Percentiles rank a stretch among this genome's conserved stretches.
phyloP scores from a whole-genome alignment of 2,329 filamentous ascomycete genomes.

The Colletotrichum euphorbiae region DNA sequence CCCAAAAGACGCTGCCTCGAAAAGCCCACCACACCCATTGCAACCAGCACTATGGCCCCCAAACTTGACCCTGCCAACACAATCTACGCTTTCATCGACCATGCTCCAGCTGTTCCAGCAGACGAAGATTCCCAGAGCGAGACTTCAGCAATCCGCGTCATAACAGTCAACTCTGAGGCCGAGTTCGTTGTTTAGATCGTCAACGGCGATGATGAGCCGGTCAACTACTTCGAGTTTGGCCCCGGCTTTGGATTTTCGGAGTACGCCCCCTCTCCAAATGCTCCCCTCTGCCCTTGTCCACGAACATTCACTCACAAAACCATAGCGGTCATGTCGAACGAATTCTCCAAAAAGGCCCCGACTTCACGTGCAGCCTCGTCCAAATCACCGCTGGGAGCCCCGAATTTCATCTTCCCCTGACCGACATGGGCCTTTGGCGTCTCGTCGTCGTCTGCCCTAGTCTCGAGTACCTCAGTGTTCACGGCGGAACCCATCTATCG shows the following conservation, averaged over 20 bases:
- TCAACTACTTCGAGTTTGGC: background rate
- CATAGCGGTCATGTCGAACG: background rate
- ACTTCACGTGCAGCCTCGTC: background rate
- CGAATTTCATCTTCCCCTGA: background rate
- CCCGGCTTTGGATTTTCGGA: background rate
- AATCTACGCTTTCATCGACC: no score
- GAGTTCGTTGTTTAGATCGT: background rate
- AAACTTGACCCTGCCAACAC: no score
- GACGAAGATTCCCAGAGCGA: background rate
- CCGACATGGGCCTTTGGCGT: background rate
- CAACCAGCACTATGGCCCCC: no score
- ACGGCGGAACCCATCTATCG: background rate
- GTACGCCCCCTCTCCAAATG: background rate
- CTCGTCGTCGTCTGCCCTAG: background rate
- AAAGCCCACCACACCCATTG: no score
- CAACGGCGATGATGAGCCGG: background rate
- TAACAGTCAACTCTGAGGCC: background rate
- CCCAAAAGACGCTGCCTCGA: no score
- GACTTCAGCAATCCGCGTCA: background rate
- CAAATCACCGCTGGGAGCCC: slow-evolving; percentile 11
- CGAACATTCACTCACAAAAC: background rate
- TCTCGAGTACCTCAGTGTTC: slow-evolving; percentile 5
- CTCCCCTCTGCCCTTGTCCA: no score
- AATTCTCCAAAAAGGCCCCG: background rate
- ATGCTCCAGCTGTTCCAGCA: background rate